Conservation (phyloP, 208 protist species). For the Trypanosoma lewisi region DNA sequence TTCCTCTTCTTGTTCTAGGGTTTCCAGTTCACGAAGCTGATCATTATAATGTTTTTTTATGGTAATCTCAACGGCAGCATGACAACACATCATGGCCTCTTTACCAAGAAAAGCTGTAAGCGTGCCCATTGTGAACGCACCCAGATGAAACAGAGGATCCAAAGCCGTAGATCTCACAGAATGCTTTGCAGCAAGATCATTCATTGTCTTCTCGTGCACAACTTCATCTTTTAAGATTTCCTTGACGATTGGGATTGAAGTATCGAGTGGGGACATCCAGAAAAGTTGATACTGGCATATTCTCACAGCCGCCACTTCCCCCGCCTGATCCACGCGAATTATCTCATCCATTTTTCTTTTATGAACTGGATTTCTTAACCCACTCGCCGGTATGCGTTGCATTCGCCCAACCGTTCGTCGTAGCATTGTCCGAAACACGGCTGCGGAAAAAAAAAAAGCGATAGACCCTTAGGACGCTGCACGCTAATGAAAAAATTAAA, state of each 20-base stretch:
- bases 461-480: background rate
- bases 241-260: conserved; percentile 59
- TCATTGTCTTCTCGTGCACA: conserved; percentile 73
- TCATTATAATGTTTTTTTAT: conserved; percentile 90
- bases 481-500: background rate
- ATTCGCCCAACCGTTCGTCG: background rate
- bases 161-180: conserved; percentile 55
- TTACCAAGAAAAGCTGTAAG: conserved; percentile 74
- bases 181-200: conserved; percentile 65
- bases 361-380: conserved; percentile 49
- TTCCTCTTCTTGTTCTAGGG: conserved; percentile 36
- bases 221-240: conserved; percentile 82
- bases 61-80: conserved; percentile 82
- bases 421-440: background rate
- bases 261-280: conserved; percentile 76
- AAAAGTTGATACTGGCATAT: conserved; percentile 74
- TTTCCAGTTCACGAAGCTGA: conserved; percentile 78
- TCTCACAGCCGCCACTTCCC: conserved; percentile 76
- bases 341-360: conserved; percentile 79
- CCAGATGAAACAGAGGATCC: conserved; percentile 72
- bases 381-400: conserved; percentile 15
- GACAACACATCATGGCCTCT: conserved; percentile 88
- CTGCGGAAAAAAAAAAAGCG: conserved; percentile 9
- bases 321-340: conserved; percentile 79
- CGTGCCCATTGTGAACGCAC: conserved; percentile 70